Evolutionary conservation across 2,329 filamentous ascomycete genomes (phyloP), one percentile per base, ranked within the genome.

Genomic region (Chrysosporium queenslandicum): DNA sequence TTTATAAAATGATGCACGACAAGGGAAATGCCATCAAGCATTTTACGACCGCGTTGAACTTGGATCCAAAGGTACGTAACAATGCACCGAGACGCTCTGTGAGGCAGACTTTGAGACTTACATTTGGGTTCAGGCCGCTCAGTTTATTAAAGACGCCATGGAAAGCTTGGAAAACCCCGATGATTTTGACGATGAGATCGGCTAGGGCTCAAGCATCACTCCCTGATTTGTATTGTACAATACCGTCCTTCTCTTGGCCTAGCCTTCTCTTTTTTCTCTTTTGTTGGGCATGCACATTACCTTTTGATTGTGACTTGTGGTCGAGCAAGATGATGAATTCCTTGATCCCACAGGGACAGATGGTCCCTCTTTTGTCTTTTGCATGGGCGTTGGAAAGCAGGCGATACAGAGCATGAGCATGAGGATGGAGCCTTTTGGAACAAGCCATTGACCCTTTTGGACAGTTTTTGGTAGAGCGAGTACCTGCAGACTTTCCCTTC

Each of bases 91-190:
- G n/a, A 8, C 29, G 27, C n/a, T 30, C 18, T 36, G 16, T 36
- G 25, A 45, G 20, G 29, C 30, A 27, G 20, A 25, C 14, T 25
- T 20, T 36, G 52, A 32, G 37, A 30, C 34, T 30, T 32, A 56
- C 16, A 14, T 20, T 39, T 54, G 18, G 7, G 21, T 52, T 36
- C 59, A 95, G 90, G 88, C 91, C 61, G 89, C 87, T 58, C 85
- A 87, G 57, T 85, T 89, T 68, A 96, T 98, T 70, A 98, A 97
- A 71, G 89, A 95, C 66, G 89, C 88, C 16, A 96, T 98, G 72
- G 91, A 97, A 73, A 85, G 83, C 61, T 78, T 97, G 53, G 88
- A 94, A 62, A 84, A 89, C 53, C 84, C 87, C 55, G 77, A 79
- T 20, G 76, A 76, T 14, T 82, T 86, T 49, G 72, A 73, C 56